Evolutionary conservation across 2,329 filamentous ascomycete species (phyloP).

Genomic region (Tolypocladium guangdongense): DNA sequence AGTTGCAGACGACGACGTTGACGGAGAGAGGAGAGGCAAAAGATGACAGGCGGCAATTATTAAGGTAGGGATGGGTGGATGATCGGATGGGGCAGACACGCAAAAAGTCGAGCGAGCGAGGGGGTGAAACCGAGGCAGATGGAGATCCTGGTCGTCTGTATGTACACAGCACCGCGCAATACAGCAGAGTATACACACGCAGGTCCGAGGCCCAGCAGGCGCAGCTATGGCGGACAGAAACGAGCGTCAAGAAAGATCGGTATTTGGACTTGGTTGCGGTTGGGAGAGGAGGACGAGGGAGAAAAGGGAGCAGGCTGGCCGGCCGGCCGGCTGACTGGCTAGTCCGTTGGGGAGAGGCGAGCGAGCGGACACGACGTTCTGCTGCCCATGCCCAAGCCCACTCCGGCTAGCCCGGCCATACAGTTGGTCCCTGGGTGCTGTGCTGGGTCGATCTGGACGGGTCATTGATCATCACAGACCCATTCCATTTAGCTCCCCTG

Average conservation of each 20-base stretch:
- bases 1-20: neutral
- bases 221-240: neutral
- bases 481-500: slow-evolving; percentile 1
- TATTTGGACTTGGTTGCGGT: neutral
- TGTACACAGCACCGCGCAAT: neutral
- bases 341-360: neutral
- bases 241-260: neutral
- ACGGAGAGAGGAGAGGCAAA: neutral
- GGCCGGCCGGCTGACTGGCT: neutral
- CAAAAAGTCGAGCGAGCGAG: slow-evolving; percentile 1
- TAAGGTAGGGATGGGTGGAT: neutral
- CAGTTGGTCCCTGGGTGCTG: slow-evolving; percentile 1
- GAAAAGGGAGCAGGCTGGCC: neutral
- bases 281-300: neutral
- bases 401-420: slow-evolving; percentile 1
- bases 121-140: slow-evolving; percentile 2
- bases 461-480: neutral
- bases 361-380: slow-evolving; percentile 1
- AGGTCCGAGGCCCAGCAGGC: neutral
- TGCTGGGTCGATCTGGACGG: slow-evolving; percentile 3
- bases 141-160: slow-evolving; percentile 1
- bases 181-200: neutral
- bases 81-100: neutral
- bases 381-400: neutral
- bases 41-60: neutral